Conservation (phyloP, 2,329 filamentous ascomycete genomes). For the Lasiodiplodia gonubiensis region DNA sequence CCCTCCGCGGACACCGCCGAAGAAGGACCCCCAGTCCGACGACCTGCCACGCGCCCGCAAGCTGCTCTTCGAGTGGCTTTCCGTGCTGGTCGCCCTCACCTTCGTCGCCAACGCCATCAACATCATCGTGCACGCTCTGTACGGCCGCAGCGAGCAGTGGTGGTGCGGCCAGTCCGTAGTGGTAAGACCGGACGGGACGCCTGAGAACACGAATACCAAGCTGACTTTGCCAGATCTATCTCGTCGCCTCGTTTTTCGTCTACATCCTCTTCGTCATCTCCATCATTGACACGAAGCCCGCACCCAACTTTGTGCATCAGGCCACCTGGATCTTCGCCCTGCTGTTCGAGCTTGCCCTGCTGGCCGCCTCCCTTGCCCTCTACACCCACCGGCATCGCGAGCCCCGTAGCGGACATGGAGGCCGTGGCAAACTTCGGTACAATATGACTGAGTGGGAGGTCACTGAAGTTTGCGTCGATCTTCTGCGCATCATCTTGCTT, state of each 20-base stretch:
- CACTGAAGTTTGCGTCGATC: conserved; percentile 69
- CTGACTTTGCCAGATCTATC: conserved; percentile 69
- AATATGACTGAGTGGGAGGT: conserved; percentile 65
- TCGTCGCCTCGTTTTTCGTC: conserved; percentile 83
- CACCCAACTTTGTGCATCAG: conserved; percentile 80
- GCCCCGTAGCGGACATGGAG: conserved; percentile 56
- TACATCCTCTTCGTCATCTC: conserved; percentile 87
- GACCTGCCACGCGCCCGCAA: conserved; percentile 72
- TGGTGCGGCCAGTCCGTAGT: conserved; percentile 82
- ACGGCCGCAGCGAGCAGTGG: conserved; percentile 69
- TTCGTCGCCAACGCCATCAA: conserved; percentile 77
- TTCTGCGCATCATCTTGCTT: conserved; percentile 71
- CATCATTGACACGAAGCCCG: conserved; percentile 80
- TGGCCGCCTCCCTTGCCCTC: conserved; percentile 70
- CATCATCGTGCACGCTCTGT: conserved; percentile 76
- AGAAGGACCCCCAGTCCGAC: conserved; percentile 51
- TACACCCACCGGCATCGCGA: conserved; percentile 72
- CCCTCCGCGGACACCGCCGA: conserved; percentile 50
- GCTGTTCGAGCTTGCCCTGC: conserved; percentile 74
- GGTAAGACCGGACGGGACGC: conserved; percentile 58
- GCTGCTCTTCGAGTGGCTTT: conserved; percentile 76
- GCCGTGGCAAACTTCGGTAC: conserved; percentile 36
- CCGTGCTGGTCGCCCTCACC: conserved; percentile 71
- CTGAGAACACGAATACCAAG: conserved; percentile 32
- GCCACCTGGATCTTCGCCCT: conserved; percentile 77